phyloP scores from a whole-genome alignment of 2,329 filamentous ascomycete genomes.

The Verticillium zaregamsianum region DNA sequence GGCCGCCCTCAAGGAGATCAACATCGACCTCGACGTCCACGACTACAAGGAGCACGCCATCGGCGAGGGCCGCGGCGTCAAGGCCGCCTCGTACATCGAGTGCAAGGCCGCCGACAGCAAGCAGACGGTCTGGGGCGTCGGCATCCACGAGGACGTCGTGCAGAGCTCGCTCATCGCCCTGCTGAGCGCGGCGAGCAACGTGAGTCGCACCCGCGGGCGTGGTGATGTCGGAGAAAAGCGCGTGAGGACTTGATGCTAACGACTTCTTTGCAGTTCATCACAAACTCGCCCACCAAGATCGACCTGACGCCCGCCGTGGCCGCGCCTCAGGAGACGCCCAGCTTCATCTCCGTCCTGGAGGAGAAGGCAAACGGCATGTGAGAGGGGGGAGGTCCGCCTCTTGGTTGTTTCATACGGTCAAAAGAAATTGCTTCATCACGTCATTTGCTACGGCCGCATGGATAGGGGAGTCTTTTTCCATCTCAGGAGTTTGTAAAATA shows the following conservation, averaged over 20 bases:
- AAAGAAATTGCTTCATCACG: no score
- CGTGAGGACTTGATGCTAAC: conserved; percentile 11
- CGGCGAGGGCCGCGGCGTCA: conserved; percentile 73
- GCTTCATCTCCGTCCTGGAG: conserved; percentile 32
- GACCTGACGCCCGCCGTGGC: conserved; percentile 44
- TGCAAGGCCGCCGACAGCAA: conserved; percentile 66
- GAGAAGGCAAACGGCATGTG: conserved; percentile 32
- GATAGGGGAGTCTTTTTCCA: no score
- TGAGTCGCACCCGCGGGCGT: conserved; percentile 42
- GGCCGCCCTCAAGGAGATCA: conserved; percentile 71
- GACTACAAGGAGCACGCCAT: conserved; percentile 98
- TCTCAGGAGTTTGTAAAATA: no score
- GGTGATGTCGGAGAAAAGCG: background rate
- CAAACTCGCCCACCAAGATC: conserved; percentile 65
- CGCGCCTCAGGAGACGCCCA: conserved; percentile 17
- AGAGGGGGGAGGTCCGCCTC: background rate
- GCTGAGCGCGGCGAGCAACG: conserved; percentile 79
- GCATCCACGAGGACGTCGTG: conserved; percentile 88
- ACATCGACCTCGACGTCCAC: conserved; percentile 82
- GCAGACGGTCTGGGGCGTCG: conserved; percentile 82
- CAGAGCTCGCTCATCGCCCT: conserved; percentile 85
- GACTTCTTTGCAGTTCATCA: conserved; percentile 56
- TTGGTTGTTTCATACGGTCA: no score
- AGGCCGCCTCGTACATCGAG: conserved; percentile 94
- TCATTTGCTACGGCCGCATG: no score